Percentiles rank a stretch among this genome's conserved stretches.
Conservation (phyloP, 2,329 filamentous ascomycete genomes). For the Penicillium sp. region DNA sequence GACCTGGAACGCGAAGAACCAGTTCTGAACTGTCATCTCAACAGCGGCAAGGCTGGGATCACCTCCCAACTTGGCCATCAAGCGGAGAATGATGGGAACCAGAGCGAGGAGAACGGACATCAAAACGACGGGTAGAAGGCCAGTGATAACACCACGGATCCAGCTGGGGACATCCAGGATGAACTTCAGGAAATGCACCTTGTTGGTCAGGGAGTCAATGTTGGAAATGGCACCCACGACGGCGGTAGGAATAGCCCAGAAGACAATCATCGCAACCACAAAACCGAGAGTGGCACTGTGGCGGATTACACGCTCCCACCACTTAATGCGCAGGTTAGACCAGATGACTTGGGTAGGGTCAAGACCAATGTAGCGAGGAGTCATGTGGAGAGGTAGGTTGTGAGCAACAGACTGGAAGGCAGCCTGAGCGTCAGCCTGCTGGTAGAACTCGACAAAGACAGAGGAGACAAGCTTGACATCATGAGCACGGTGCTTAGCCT, state of each 20-base stretch:
- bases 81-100: slow-evolving; percentile 79
- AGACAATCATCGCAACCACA: slow-evolving; percentile 77
- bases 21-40: slow-evolving; percentile 87
- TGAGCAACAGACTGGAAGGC: slow-evolving; percentile 87
- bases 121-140: slow-evolving; percentile 77
- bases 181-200: slow-evolving; percentile 71
- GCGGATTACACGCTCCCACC: slow-evolving; percentile 82
- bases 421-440: slow-evolving; percentile 79
- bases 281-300: slow-evolving; percentile 71
- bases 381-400: slow-evolving; percentile 84
- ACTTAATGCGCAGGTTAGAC: slow-evolving; percentile 78
- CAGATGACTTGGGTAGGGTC: slow-evolving; percentile 83
- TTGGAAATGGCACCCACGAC: slow-evolving; percentile 87
- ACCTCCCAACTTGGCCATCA: slow-evolving; percentile 78
- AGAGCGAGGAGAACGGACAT: slow-evolving; percentile 84
- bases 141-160: slow-evolving; percentile 82
- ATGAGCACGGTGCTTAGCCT: slow-evolving; percentile 67
- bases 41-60: slow-evolving; percentile 78
- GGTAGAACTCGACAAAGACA: slow-evolving; percentile 88
- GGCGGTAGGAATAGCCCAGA: slow-evolving; percentile 79
- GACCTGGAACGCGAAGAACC: slow-evolving; percentile 74
- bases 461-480: slow-evolving; percentile 70
- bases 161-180: slow-evolving; percentile 68
- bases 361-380: slow-evolving; percentile 81
- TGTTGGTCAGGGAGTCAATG: slow-evolving; percentile 67